A percentile compares a stretch with the other conserved stretches of the same genome.
phyloP scores from a whole-genome alignment of 257 asterid genomes.

The Avicennia marina region DNA sequence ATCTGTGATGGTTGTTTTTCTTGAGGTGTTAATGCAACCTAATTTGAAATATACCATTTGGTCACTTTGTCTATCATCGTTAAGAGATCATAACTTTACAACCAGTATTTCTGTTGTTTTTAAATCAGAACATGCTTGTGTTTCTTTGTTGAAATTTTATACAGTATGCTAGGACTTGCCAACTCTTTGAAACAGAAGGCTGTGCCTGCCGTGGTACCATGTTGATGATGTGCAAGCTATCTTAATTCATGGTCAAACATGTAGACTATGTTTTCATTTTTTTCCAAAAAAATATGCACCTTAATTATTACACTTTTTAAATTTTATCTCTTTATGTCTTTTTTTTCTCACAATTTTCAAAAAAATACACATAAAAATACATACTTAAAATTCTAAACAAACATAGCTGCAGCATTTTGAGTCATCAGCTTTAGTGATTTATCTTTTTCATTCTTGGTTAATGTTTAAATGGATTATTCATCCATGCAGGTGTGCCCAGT shows the following conservation, averaged over 20 bases:
- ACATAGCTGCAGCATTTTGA: no score
- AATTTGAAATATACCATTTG: not conserved
- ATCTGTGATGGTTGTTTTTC: not conserved
- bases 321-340: no score
- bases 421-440: not conserved
- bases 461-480: not conserved
- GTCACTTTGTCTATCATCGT: not conserved
- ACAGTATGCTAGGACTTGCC: not conserved
- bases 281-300: no score
- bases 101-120: not conserved
- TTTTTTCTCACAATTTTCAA: no score
- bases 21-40: not conserved
- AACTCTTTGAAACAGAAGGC: no score
- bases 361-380: no score
- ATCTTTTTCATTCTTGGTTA: not conserved
- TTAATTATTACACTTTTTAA: no score
- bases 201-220: no score
- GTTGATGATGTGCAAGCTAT: not conserved
- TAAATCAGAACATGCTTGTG: constrained; percentile 2
- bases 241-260: not conserved
- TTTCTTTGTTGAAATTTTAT: no score
- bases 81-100: not conserved
- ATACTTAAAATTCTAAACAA: no score
- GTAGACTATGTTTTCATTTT: no score
- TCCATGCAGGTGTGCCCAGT: constrained; percentile 68